phyloP scores from a whole-genome alignment of 2,329 filamentous ascomycete genomes.

The Fusarium hainanense region DNA sequence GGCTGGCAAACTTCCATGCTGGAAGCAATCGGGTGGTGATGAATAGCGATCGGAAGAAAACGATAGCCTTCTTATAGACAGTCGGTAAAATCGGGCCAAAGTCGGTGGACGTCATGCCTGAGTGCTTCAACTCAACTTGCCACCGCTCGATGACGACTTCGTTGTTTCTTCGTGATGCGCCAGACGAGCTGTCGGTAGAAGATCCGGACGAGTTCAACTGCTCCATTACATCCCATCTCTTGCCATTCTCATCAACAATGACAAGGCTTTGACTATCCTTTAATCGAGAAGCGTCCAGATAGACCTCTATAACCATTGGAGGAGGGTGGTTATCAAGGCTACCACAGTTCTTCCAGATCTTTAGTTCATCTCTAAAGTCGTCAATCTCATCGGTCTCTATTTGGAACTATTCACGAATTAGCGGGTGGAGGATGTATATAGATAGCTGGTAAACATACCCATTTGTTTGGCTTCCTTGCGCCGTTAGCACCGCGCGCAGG shows the following conservation, averaged over 20 bases:
- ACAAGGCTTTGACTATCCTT: conserved; percentile 89
- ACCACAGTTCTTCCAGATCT: conserved; percentile 83
- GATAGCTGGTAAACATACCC: conserved; percentile 68
- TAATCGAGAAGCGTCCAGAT: conserved; percentile 81
- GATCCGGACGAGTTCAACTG: conserved; percentile 75
- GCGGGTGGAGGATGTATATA: background rate
- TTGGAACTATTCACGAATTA: conserved; percentile 76
- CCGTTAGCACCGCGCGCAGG: conserved; percentile 57
- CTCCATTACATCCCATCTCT: conserved; percentile 91
- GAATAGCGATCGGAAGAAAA: conserved; percentile 91
- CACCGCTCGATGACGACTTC: conserved; percentile 92
- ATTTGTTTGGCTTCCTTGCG: conserved; percentile 79
- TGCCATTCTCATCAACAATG: conserved; percentile 86
- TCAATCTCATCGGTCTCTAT: conserved; percentile 94
- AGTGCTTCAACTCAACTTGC: conserved; percentile 79
- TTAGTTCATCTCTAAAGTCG: conserved; percentile 82
- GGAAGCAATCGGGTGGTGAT: conserved; percentile 85
- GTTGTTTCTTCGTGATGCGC: conserved; percentile 61
- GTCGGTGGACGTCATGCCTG: conserved; percentile 60
- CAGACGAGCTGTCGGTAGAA: conserved; percentile 61
- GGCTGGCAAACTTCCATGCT: conserved; percentile 83
- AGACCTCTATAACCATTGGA: conserved; percentile 90
- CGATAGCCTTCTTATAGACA: conserved; percentile 96
- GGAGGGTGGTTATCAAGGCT: conserved; percentile 81
- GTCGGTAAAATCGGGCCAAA: conserved; percentile 78